Conservation (phyloP, 352 stramenopile species). For the Phytophthora sp. region DNA sequence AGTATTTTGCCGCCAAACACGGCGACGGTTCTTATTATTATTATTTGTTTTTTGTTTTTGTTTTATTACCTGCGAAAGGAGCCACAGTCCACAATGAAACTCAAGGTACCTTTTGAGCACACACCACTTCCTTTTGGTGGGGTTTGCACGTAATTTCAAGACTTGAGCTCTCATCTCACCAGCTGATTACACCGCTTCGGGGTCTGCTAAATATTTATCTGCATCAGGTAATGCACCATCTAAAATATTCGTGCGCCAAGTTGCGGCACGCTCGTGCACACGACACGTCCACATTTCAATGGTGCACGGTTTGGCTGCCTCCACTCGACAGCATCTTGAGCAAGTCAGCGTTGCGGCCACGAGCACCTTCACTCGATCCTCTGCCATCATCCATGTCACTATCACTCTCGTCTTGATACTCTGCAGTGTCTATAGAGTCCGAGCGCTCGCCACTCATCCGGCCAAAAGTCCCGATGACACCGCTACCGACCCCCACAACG, state of each 20-base stretch:
- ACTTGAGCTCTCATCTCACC: neutral
- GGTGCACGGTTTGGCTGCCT: constrained; percentile 30
- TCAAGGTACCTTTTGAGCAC: neutral
- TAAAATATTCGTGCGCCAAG: constrained; percentile 11
- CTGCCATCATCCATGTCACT: constrained; percentile 48
- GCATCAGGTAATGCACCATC: constrained; percentile 17
- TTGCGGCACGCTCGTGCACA: constrained; percentile 17
- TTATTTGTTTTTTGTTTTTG: constrained; percentile 33
- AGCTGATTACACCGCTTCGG: constrained; percentile 1
- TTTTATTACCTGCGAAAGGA: constrained; percentile 4
- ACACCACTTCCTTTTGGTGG: constrained; percentile 10
- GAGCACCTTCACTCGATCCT: constrained; percentile 12
- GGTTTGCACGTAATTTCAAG: too few species aligned
- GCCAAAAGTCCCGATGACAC: constrained; percentile 37
- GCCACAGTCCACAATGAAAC: neutral
- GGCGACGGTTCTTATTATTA: constrained; percentile 18
- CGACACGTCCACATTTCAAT: constrained; percentile 24
- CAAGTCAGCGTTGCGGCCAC: constrained; percentile 42
- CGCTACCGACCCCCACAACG: constrained; percentile 39
- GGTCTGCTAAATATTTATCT: constrained; percentile 41
- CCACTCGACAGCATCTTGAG: constrained; percentile 62
- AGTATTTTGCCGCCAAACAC: constrained; percentile 13
- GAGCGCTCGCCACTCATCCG: constrained; percentile 36
- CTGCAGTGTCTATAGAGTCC: constrained; percentile 39
- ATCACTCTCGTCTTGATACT: constrained; percentile 41